These are phyloP conservation scores for Talaromyces atroroseus DNA, from an alignment of 2,329 filamentous ascomycete genomes.

Conservation along the genomic window DNA sequence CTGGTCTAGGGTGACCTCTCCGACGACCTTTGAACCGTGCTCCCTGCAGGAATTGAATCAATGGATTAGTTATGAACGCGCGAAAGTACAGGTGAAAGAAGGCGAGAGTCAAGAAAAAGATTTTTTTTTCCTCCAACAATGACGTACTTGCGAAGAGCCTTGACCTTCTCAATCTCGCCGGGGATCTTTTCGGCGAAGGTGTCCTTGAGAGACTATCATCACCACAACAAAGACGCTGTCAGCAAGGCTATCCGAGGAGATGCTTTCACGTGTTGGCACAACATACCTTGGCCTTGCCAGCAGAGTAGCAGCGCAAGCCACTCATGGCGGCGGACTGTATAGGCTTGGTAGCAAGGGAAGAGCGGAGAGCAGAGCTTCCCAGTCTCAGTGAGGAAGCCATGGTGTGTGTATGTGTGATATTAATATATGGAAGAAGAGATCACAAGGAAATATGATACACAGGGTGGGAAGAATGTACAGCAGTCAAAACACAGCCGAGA, in stretches of 20 bases:
- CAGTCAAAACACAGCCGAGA: constrained; percentile 14
- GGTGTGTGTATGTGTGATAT: constrained; percentile 33
- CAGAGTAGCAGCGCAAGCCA: constrained; percentile 83
- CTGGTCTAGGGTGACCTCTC: constrained; percentile 98
- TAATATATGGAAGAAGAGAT: constrained; percentile 23
- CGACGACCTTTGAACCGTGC: constrained; percentile 88
- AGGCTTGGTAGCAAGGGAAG: constrained; percentile 62
- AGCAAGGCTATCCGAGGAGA: background rate
- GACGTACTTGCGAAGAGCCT: constrained; percentile 89
- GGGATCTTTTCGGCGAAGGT: constrained; percentile 94
- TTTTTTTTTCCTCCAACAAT: background rate
- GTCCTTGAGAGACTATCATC: constrained; percentile 82
- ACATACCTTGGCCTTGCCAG: constrained; percentile 74
- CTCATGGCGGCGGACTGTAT: constrained; percentile 69
- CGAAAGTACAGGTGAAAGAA: background rate
- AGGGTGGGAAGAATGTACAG: constrained; percentile 9
- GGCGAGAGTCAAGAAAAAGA: background rate
- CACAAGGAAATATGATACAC: constrained; percentile 15
- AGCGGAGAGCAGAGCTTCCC: constrained; percentile 74
- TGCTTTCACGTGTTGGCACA: constrained; percentile 3
- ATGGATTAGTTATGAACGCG: background rate
- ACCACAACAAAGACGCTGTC: constrained; percentile 14
- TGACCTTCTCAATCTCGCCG: constrained; percentile 97
- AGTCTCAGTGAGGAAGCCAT: constrained; percentile 84
- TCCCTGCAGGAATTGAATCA: constrained; percentile 54